Evolutionary conservation across 2,329 filamentous ascomycete genomes (phyloP).

Genomic region (Aspergillus pseudonomiae): DNA sequence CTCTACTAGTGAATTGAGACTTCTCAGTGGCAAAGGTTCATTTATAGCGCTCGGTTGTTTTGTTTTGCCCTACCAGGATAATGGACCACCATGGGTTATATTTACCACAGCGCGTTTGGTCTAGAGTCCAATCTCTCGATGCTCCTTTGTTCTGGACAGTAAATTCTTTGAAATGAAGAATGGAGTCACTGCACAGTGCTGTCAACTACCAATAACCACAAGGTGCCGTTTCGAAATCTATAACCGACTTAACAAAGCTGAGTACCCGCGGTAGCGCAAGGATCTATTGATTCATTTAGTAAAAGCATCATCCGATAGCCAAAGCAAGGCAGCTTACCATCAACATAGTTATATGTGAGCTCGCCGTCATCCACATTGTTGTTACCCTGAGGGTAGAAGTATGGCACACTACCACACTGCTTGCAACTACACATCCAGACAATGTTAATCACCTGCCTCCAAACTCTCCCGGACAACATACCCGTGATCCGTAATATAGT

Average conservation of each 20-base stretch:
- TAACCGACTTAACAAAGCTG: background rate
- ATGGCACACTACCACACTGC: background rate
- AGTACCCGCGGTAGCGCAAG: background rate
- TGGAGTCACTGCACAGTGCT: too few species aligned
- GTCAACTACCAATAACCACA: too few species aligned
- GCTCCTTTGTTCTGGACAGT: too few species aligned
- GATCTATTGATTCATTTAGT: background rate
- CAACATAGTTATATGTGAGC: background rate
- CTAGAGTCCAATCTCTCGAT: too few species aligned
- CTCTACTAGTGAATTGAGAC: too few species aligned
- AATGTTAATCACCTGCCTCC: background rate
- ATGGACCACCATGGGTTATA: too few species aligned
- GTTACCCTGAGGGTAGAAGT: background rate
- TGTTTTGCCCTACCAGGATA: too few species aligned
- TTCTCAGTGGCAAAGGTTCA: too few species aligned
- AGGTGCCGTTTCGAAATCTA: too few species aligned
- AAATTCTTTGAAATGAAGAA: too few species aligned
- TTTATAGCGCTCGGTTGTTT: too few species aligned
- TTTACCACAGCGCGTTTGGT: too few species aligned
- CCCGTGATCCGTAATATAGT: background rate
- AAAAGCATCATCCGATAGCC: rapidly evolving
- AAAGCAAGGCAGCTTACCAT: background rate
- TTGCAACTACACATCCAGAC: background rate
- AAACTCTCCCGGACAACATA: background rate
- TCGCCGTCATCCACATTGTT: background rate